Evolutionary conservation across 768 basidiomycete species (phyloP).

Genomic region (Pulveroboletus sp.): DNA sequence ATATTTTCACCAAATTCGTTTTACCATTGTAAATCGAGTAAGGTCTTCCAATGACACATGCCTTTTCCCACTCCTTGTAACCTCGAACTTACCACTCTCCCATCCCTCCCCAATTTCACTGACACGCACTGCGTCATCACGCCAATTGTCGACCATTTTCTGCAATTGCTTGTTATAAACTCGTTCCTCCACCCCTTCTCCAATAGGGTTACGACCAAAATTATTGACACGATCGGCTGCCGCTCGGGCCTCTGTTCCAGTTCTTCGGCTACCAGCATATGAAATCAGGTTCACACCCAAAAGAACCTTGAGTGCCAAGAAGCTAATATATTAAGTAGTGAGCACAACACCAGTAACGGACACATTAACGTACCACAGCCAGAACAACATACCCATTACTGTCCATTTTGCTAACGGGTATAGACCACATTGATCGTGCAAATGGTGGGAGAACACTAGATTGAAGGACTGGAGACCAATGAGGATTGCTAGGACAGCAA

Average conservation of each 20-base stretch:
- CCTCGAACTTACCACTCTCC: slow-evolving; percentile 13
- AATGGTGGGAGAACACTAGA: slow-evolving; percentile 51
- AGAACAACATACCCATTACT: slow-evolving; percentile 61
- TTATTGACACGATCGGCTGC: slow-evolving; percentile 77
- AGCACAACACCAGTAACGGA: slow-evolving; percentile 4
- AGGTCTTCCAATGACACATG: slow-evolving; percentile 80
- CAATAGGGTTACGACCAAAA: slow-evolving; percentile 86
- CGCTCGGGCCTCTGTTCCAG: slow-evolving; percentile 74
- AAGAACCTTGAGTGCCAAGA: slow-evolving; percentile 87
- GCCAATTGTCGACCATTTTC: slow-evolving; percentile 58
- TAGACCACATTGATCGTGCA: slow-evolving; percentile 37
- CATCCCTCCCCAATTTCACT: slow-evolving; percentile 68
- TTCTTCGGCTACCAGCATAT: slow-evolving; percentile 70
- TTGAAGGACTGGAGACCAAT: slow-evolving; percentile 69
- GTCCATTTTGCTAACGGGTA: slow-evolving; percentile 53
- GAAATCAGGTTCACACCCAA: slow-evolving; percentile 83
- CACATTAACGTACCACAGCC: slow-evolving; percentile 71
- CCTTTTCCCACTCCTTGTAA: slow-evolving; percentile 33
- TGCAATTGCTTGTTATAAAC: slow-evolving; percentile 83
- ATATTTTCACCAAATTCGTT: slow-evolving; percentile 64
- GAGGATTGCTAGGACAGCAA: slow-evolving; percentile 78
- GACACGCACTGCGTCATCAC: slow-evolving; percentile 62
- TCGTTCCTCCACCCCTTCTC: slow-evolving; percentile 83
- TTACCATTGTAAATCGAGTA: slow-evolving; percentile 94
- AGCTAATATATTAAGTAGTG: slow-evolving; percentile 37